Evolutionary conservation across 768 basidiomycete genomes (phyloP), one percentile per base, ranked within the genome.

Genomic region (Lactarius evosmus): DNA sequence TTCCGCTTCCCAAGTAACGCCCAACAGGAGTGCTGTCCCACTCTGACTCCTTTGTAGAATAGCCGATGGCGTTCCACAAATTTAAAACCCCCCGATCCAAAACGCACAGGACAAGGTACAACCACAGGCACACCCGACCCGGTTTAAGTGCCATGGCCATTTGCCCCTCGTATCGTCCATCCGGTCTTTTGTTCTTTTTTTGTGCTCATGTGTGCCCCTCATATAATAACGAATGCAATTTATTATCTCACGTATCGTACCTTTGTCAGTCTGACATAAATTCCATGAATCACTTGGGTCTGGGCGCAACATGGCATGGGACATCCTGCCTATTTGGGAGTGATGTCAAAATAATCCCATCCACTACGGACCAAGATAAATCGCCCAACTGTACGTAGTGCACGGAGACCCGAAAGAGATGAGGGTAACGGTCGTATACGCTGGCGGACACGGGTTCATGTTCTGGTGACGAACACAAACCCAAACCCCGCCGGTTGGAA

Each of bases 151-250:
- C 46, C 54, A 53, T 53, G 30, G 19, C 51, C 29, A 53, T 27
- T 34, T 51, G 53, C 41, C 53, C 33, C 22, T 14, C 51, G 29
- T 44, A 52, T 54, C 57, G 53, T 55, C 30, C 30, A 16, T 49
- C 30, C 38, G 53, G 30, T 65, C 64, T 65, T 61, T 65, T 65
- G 59, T 65, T 61, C 40, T 27, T 44, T 65, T 65, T 65, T 60
- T 65, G 54, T 65, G 22, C 60, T 29, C 14, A 14, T 57, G n/a
- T 16, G 38, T 54, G 25, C 27, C 19, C 54, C 16, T 34, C 36
- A 27, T 33, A 63, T 64, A 56, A 56, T 51, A 53, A 30, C 1
- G n/a, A 30, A n/a, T 25, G 27, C 27, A 17, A 25, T 49, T 56
- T 51, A 30, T 50, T 51, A 22, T 62, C 27, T 30, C 25, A n/a